phyloP scores from a whole-genome alignment of 2,329 filamentous ascomycete species.

The Hawksworthiomyces lignivorus region DNA sequence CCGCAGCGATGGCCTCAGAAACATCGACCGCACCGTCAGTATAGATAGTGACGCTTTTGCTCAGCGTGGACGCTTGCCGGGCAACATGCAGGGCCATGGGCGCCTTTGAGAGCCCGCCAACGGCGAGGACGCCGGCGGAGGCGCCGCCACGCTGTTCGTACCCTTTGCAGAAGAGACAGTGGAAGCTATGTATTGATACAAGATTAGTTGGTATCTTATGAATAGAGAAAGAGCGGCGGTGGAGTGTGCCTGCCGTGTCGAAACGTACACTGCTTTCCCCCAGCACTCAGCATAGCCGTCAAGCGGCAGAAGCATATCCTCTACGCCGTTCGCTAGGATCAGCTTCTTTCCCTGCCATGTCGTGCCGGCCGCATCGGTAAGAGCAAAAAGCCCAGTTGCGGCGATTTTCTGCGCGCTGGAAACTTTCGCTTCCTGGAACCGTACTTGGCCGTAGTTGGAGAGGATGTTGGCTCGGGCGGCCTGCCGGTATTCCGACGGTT shows the following conservation, averaged over 20 bases:
- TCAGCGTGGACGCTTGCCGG: conserved; percentile 35
- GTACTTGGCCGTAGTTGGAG: conserved; percentile 27
- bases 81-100: conserved; percentile 31
- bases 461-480: conserved; percentile 26
- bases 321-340: conserved; percentile 46
- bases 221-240: too few relatives aligned
- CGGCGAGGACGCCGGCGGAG: conserved; percentile 40
- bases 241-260: too few relatives aligned
- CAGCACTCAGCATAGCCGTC: conserved; percentile 49
- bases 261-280: conserved; percentile 40
- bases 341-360: conserved; percentile 43
- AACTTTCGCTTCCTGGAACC: conserved; percentile 23
- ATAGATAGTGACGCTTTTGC: conserved; percentile 41
- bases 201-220: too few relatives aligned
- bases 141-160: conserved; percentile 43
- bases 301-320: conserved; percentile 43
- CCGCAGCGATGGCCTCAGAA: conserved; percentile 13
- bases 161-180: conserved; percentile 54
- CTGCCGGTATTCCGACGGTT: conserved; percentile 27
- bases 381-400: conserved; percentile 23
- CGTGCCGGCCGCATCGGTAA: conserved; percentile 31
- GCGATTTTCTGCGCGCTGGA: conserved; percentile 21
- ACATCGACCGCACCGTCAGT: conserved; percentile 36
- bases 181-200: conserved; percentile 31
- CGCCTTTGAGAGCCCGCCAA: conserved; percentile 24